Conservation (phyloP, 2,329 filamentous ascomycete genomes). For the Arachnopeziza araneosa region DNA sequence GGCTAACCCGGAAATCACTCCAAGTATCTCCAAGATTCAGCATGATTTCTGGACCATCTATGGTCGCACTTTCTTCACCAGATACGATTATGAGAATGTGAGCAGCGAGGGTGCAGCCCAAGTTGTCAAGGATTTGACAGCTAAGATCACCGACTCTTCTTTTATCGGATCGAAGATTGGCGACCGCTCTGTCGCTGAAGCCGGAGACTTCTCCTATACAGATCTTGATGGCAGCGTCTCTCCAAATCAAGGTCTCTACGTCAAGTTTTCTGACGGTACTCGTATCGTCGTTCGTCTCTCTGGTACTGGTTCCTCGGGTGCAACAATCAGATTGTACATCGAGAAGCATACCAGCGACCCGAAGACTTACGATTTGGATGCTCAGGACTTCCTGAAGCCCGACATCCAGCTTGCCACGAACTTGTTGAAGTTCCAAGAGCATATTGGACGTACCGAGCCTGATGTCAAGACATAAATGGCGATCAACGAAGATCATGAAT, state of each 20-base stretch:
- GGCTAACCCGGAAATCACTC: conserved; percentile 70
- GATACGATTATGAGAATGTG: conserved; percentile 96
- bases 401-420: conserved; percentile 81
- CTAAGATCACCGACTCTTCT: conserved; percentile 64
- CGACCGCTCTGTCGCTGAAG: conserved; percentile 75
- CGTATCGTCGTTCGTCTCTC: conserved; percentile 93
- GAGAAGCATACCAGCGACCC: conserved; percentile 88
- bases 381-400: conserved; percentile 89
- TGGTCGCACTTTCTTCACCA: conserved; percentile 97
- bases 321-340: conserved; percentile 94
- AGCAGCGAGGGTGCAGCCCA: conserved; percentile 88
- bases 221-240: conserved; percentile 96
- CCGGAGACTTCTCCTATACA: conserved; percentile 96
- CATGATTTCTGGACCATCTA: conserved; percentile 95
- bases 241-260: conserved; percentile 92
- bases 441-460: conserved; percentile 84
- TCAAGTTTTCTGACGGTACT: conserved; percentile 90
- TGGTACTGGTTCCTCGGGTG: conserved; percentile 89
- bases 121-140: conserved; percentile 74
- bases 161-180: conserved; percentile 81
- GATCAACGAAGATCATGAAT: neutral
- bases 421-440: conserved; percentile 89
- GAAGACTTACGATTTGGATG: conserved; percentile 71
- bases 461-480: conserved; percentile 84
- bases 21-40: conserved; percentile 94